phyloP scores from a whole-genome alignment of 257 asterid species.

The Ballota nigra region DNA sequence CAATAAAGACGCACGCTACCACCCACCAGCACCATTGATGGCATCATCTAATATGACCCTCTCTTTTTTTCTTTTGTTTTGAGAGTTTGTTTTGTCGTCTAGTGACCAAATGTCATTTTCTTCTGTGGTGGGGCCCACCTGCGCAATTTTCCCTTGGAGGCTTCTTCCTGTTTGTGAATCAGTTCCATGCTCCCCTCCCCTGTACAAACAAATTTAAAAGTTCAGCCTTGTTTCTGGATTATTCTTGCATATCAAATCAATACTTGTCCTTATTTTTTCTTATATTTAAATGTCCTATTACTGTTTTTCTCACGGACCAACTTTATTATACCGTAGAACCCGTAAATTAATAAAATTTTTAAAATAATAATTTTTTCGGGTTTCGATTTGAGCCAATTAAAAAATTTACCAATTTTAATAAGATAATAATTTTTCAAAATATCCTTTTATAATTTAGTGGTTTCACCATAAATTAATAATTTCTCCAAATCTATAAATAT shows the following conservation, averaged over 20 bases:
- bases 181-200: constrained; percentile 10
- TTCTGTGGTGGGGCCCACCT: constrained; percentile 30
- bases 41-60: constrained; percentile 28
- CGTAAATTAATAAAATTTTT: too few relatives aligned
- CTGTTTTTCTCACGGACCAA: too few relatives aligned
- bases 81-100: constrained; percentile 31
- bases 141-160: constrained; percentile 24
- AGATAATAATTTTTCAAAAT: too few relatives aligned
- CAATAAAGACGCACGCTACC: constrained; percentile 48
- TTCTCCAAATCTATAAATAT: too few relatives aligned
- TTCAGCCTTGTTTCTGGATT: neutral
- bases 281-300: too few relatives aligned
- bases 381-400: too few relatives aligned
- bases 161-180: constrained; percentile 22
- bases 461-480: too few relatives aligned
- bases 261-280: too few relatives aligned
- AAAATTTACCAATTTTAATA: too few relatives aligned
- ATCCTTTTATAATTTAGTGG: too few relatives aligned
- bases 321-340: too few relatives aligned
- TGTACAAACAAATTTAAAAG: constrained; percentile 8
- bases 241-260: neutral
- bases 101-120: constrained; percentile 29
- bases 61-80: neutral
- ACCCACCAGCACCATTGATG: constrained; percentile 55
- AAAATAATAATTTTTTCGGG: too few relatives aligned